phyloP scores from a whole-genome alignment of 2,329 filamentous ascomycete genomes.

The Colletotrichum tofieldiae region DNA sequence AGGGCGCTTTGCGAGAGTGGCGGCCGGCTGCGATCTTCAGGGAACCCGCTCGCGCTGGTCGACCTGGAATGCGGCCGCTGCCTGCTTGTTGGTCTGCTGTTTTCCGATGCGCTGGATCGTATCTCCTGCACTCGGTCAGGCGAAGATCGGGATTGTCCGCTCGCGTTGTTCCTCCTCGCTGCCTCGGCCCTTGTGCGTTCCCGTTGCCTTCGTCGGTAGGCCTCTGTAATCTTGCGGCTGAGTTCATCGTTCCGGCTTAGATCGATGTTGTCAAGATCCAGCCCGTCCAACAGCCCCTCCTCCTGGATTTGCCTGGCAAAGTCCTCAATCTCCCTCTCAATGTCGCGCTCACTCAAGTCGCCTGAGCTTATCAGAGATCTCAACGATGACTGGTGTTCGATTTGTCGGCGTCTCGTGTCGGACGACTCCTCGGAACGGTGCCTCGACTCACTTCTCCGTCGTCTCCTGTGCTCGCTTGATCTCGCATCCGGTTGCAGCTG shows the following conservation, averaged over 20 bases:
- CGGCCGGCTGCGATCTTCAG: slow-evolving; percentile 68
- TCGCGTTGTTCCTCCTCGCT: slow-evolving; percentile 59
- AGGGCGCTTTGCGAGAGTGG: slow-evolving; percentile 63
- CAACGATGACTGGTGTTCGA: slow-evolving; percentile 93
- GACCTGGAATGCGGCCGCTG: slow-evolving; percentile 63
- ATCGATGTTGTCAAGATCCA: slow-evolving; percentile 91
- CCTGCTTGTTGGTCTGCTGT: slow-evolving; percentile 45
- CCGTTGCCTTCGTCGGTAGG: slow-evolving; percentile 83
- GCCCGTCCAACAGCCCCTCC: slow-evolving; percentile 88
- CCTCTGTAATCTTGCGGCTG: slow-evolving; percentile 90
- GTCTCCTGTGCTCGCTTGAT: slow-evolving; percentile 53
- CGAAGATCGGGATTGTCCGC: slow-evolving; percentile 56
- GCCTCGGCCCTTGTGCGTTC: slow-evolving; percentile 54
- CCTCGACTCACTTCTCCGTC: slow-evolving; percentile 62
- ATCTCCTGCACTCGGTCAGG: slow-evolving; percentile 41
- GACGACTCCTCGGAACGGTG: slow-evolving; percentile 57
- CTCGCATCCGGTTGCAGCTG: slow-evolving; percentile 57
- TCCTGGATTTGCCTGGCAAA: slow-evolving; percentile 91
- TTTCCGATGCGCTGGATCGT: slow-evolving; percentile 44
- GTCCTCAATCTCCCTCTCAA: slow-evolving; percentile 91
- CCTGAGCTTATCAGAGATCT: slow-evolving; percentile 87
- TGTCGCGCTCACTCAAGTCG: slow-evolving; percentile 82
- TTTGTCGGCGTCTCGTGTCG: slow-evolving; percentile 66
- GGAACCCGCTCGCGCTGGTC: slow-evolving; percentile 58
- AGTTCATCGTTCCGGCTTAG: slow-evolving; percentile 89